Evolutionary conservation across 495 filamentous ascomycete species (phyloP), one percentile per base, ranked within the genome.

Genomic region (Aspergillus sparsus): DNA sequence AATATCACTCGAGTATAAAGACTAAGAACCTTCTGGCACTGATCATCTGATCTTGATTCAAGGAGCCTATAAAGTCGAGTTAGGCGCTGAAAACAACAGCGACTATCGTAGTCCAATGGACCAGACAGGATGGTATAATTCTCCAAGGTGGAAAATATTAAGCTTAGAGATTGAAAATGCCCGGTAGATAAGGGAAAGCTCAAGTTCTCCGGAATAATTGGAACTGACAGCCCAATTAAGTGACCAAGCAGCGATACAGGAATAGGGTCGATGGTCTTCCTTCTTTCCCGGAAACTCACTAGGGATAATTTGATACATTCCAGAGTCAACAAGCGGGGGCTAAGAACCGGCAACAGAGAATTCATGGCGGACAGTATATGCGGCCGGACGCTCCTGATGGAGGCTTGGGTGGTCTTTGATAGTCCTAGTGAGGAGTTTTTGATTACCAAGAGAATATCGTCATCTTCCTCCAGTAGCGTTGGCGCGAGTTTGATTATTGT

Each of bases 1-100:
- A 97, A 79, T 47, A 87, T 83, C 31, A 98, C 84, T 55, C 90
- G 86, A 49, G 96, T 77, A 52, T 74, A 78, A 7, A 76, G 66
- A 9, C 58, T 61, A 37, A 68, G 57, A 31, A 76, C 63, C 34
- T 65, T 59, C 27, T 64, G 61, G 37, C 50, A 58, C 31, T 52
- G 61, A 13, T 61, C 34, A 53, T 61, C 21, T 8, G 49, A 42
- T 42, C 63, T 60, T 6, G 56, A 46, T 12, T 51, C 37, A 41
- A 80, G 63, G 44, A 80, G 58, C 16, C 61, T 45, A 58, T 72
- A 66, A 10, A 74, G 63, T 18, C 46, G 63, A 9, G 70, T 58
- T 61, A 80, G 71, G 21, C 62, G 61, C 12, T 57, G 44, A 13
- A 79, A 50, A 7, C 65, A 60, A 55, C 64, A 57, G 55, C 57